These are phyloP conservation scores for Theileria luwenshuni DNA, from an alignment of 169 alveolate genomes.

Conservation along the genomic window DNA sequence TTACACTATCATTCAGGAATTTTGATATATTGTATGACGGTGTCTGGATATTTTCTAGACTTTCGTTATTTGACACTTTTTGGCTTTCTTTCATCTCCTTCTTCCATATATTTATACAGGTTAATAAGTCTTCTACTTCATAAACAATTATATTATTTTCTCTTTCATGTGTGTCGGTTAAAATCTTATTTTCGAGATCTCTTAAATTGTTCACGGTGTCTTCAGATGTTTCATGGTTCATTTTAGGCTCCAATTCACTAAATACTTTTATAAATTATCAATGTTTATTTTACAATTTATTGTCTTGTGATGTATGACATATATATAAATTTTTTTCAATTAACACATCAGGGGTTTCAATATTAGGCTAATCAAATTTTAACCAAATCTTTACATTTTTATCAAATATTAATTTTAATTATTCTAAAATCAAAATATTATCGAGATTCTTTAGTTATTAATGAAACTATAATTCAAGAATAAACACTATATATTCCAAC, in stretches of 20 bases:
- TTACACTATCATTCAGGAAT: not conserved
- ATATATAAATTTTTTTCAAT: not conserved
- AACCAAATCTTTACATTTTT: not conserved
- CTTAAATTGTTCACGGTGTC: not conserved
- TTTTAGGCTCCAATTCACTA: slow-evolving; percentile 11
- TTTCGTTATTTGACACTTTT: not conserved
- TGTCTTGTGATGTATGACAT: slow-evolving; percentile 4
- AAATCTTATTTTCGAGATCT: not conserved
- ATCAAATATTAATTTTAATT: slow-evolving; percentile 2
- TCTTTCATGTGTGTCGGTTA: not conserved
- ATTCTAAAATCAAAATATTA: slow-evolving; percentile 10
- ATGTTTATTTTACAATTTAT: not conserved
- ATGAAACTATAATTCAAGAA: not conserved
- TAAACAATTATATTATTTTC: slow-evolving; percentile 11
- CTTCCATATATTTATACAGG: slow-evolving; percentile 36
- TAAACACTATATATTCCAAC: slow-evolving; percentile 17
- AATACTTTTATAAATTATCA: not conserved
- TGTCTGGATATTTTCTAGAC: not conserved
- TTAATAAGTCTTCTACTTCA: slow-evolving; percentile 31
- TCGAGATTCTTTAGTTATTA: slow-evolving; percentile 7
- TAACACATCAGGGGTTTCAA: not conserved
- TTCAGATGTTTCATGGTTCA: slow-evolving; percentile 3
- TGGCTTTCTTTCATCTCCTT: slow-evolving; percentile 21
- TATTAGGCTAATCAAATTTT: slow-evolving; percentile 1
- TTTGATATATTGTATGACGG: not conserved